Evolutionary conservation across 306 rosid genomes (phyloP), one percentile per base, ranked within the genome.

Genomic region (Lotus japonicus): DNA sequence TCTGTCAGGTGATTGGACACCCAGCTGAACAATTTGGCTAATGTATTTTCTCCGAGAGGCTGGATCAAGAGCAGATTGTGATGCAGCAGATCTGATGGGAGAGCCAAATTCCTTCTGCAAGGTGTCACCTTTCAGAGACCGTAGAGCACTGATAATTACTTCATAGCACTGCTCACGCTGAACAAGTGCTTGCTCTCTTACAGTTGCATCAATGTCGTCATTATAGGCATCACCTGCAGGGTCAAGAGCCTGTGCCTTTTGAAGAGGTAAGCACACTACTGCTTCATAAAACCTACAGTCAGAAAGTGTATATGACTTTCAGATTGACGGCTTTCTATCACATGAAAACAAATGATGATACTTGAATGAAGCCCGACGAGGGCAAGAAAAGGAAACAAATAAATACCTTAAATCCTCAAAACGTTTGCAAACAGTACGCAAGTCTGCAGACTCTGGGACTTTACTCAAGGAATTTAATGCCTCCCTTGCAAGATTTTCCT

Each of bases 361-460:
- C 39, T 11, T 23, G 5, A 52, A 50, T 5, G 19, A 59, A 62
- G 49, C 77, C 33, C 21, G 9, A 51, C n/a, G 43, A 39, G 42
- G 42, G 16, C n/a, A 51, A 56, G 2, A 61, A 56, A 77, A 57
- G 45, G 70, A 65, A 23, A 31, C 36, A 31, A 77, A 18, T 10
- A 51, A 14, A 53, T 81, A 90, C 99, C 99, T 87, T 76, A 94
- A 82, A 85, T 88, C 97, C 86, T 90, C 97, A 77, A 94, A 94
- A 48, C 99, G 92, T 75, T 85, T 85, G 89, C 96, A 94, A 66
- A 94, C 96, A 69, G 96, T 88, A 68, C 78, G 88, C 66, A 94
- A 75, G 72, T 94, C 99, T 4, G 94, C 95, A 83, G 99, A 85
- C 72, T 94, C 99, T 44, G 97, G 99, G 84, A 94, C 91, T 88